Conservation (phyloP, 805 yeast species). For the Lachancea fermentati region DNA sequence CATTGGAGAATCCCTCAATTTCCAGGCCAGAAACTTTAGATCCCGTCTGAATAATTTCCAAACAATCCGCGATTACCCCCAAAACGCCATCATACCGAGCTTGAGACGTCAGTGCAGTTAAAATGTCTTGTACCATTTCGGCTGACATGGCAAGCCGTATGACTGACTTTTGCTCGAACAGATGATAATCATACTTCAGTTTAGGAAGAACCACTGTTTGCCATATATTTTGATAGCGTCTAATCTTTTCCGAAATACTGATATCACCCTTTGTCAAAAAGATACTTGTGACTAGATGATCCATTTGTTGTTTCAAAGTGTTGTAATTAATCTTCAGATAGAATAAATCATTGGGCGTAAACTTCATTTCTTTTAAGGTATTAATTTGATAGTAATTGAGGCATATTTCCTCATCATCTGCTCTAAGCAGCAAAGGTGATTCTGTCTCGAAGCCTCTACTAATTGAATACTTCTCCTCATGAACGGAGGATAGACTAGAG, state of each 20-base stretch:
- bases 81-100: constrained; percentile 13
- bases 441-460: constrained; percentile 19
- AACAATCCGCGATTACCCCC: constrained; percentile 16
- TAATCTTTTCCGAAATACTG: constrained; percentile 21
- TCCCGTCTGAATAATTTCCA: constrained; percentile 17
- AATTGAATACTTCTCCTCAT: constrained; percentile 14
- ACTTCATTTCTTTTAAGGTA: constrained; percentile 9
- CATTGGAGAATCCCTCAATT: constrained; percentile 20
- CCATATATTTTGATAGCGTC: constrained; percentile 26
- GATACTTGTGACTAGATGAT: constrained; percentile 24
- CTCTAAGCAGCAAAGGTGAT: constrained; percentile 15
- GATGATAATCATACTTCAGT: constrained; percentile 21
- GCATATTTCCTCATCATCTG: constrained; percentile 20
- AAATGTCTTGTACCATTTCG: constrained; percentile 4
- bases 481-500: constrained; percentile 11
- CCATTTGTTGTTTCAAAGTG: constrained; percentile 25
- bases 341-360: constrained; percentile 20
- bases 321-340: constrained; percentile 20
- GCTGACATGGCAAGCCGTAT: constrained; percentile 10
- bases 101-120: constrained; percentile 1
- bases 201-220: constrained; percentile 15
- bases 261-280: constrained; percentile 25
- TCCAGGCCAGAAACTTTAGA: constrained; percentile 19
- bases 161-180: constrained; percentile 12
- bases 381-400: constrained; percentile 23